Conservation (phyloP, 305 asterid species). For the Fraxinus xanthoxyloides region DNA sequence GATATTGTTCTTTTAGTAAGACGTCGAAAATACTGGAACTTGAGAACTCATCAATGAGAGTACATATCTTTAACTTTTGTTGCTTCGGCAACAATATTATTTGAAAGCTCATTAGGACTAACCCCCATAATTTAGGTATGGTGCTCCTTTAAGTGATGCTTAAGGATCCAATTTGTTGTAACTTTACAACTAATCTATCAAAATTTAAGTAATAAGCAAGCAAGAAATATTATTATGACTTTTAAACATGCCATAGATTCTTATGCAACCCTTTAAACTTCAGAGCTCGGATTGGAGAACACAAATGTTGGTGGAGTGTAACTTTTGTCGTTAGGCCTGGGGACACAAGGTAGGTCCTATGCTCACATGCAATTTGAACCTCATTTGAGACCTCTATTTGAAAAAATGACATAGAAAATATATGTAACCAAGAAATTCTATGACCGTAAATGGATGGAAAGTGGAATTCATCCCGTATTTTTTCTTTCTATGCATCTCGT, state of each 20-base stretch:
- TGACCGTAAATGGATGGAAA: neutral
- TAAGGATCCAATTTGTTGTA: neutral
- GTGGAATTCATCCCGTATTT: neutral
- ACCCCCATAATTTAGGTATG: neutral
- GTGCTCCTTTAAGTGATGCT: neutral
- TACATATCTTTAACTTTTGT: neutral
- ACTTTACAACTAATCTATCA: neutral
- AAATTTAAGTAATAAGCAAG: neutral
- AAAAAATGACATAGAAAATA: neutral
- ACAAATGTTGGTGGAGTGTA: neutral
- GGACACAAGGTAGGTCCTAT: slow-evolving; percentile 4
- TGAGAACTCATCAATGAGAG: neutral
- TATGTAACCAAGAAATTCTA: neutral
- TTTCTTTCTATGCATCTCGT: neutral
- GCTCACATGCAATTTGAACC: neutral
- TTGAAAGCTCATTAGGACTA: neutral
- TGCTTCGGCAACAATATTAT: neutral
- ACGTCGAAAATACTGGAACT: neutral
- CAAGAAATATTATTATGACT: neutral
- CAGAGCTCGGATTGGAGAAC: neutral
- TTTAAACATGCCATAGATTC: neutral
- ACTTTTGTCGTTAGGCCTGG: slow-evolving; percentile 2
- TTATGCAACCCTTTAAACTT: neutral
- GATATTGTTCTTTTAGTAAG: neutral
- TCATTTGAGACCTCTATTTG: neutral